Conservation (phyloP, 768 basidiomycete species). For the Auricularia auricula-judae region DNA sequence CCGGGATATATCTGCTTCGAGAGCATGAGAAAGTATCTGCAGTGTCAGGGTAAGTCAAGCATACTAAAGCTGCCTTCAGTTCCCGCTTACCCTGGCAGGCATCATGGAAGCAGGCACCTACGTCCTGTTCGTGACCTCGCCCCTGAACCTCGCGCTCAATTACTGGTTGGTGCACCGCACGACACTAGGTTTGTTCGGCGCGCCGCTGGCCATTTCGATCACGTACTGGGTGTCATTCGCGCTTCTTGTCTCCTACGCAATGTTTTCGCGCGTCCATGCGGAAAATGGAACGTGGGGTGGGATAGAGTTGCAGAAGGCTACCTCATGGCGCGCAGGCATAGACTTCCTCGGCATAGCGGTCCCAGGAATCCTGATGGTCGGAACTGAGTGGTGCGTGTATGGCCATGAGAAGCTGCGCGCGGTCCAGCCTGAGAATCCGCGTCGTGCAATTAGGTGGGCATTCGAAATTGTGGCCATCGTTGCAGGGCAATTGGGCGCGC, state of each 20-base stretch:
- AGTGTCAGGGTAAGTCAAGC: constrained; percentile 54
- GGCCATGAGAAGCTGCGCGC: no score
- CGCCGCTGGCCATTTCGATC: constrained; percentile 53
- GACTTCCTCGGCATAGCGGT: constrained; percentile 55
- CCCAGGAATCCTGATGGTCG: constrained; percentile 72
- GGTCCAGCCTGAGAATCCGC: no score
- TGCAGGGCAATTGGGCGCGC: constrained; percentile 56
- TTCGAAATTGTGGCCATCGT: constrained; percentile 76
- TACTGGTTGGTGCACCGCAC: constrained; percentile 55
- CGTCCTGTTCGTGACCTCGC: constrained; percentile 50
- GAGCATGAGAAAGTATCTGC: constrained; percentile 67
- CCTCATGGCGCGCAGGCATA: neutral
- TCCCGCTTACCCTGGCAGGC: constrained; percentile 26
- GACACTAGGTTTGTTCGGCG: constrained; percentile 50
- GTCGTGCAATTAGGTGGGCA: constrained; percentile 43
- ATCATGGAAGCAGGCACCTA: constrained; percentile 65
- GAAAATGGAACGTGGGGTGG: constrained; percentile 58
- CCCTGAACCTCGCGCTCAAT: constrained; percentile 54
- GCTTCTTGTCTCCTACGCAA: constrained; percentile 39
- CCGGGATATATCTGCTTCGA: constrained; percentile 71
- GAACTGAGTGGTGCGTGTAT: constrained; percentile 57
- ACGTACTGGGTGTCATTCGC: constrained; percentile 62
- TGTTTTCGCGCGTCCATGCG: constrained; percentile 39
- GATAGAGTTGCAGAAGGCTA: constrained; percentile 23
- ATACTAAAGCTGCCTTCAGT: neutral